These are phyloP conservation scores for Fusarium secorum DNA, from an alignment of 2,329 filamentous ascomycete genomes.

Conservation along the genomic window DNA sequence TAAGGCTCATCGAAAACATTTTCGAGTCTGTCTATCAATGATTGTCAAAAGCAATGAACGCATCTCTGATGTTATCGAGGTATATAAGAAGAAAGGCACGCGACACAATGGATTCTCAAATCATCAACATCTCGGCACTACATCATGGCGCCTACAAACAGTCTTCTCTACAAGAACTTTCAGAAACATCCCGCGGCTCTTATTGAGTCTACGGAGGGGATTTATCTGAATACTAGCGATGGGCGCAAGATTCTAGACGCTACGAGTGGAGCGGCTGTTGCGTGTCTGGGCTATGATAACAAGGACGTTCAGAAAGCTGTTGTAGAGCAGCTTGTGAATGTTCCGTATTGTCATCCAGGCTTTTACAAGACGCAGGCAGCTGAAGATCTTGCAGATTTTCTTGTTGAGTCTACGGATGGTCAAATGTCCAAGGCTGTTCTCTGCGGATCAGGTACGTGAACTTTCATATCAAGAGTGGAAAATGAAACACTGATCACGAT, in stretches of 20 bases:
- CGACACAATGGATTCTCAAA: fast-evolving
- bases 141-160: conserved; percentile 32
- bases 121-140: not conserved
- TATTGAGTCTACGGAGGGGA: conserved; percentile 26
- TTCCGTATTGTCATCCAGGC: conserved; percentile 32
- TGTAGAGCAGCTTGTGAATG: conserved; percentile 24
- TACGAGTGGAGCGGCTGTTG: conserved; percentile 37
- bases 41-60: not conserved
- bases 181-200: conserved; percentile 35
- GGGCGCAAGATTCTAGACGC: conserved; percentile 36
- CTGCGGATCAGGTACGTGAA: conserved; percentile 30
- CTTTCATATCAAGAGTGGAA: fast-evolving
- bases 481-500: fast-evolving
- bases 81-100: conserved; percentile 10
- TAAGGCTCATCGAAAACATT: not conserved
- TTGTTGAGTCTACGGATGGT: conserved; percentile 30
- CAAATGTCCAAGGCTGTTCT: conserved; percentile 34
- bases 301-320: conserved; percentile 36
- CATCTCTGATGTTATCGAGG: not conserved
- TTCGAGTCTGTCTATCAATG: not conserved
- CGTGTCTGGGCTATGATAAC: conserved; percentile 36
- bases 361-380: conserved; percentile 36
- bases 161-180: conserved; percentile 38
- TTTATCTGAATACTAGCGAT: conserved; percentile 34
- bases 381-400: conserved; percentile 30